phyloP scores from a whole-genome alignment of 2,329 filamentous ascomycete genomes.

The Pseudocercospora crystallina region DNA sequence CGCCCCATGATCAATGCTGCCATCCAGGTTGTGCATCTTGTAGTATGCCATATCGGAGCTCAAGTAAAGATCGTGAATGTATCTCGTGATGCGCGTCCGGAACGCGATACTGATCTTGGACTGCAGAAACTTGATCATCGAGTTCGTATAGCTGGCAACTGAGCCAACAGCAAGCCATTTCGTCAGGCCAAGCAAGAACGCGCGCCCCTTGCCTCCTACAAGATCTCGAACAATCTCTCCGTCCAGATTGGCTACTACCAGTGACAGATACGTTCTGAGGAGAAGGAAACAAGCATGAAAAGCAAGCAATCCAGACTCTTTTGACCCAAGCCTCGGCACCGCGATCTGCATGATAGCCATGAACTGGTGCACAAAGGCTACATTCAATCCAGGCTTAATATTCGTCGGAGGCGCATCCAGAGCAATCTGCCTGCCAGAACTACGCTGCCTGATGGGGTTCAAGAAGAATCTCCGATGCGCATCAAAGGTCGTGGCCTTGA shows the following conservation, averaged over 20 bases:
- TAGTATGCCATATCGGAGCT: constrained; percentile 96
- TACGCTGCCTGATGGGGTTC: constrained; percentile 70
- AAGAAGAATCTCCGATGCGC: constrained; percentile 91
- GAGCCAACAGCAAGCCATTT: constrained; percentile 97
- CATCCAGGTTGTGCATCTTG: constrained; percentile 88
- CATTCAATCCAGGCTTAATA: constrained; percentile 89
- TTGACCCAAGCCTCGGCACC: constrained; percentile 92
- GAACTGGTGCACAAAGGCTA: constrained; percentile 96
- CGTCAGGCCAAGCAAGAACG: constrained; percentile 81
- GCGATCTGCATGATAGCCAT: constrained; percentile 95
- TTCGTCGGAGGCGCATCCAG: constrained; percentile 74
- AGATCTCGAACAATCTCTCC: constrained; percentile 95
- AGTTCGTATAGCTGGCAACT: constrained; percentile 94
- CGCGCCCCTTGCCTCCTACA: constrained; percentile 88
- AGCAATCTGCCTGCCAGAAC: constrained; percentile 62
- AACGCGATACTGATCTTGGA: constrained; percentile 98
- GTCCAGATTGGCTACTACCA: constrained; percentile 88
- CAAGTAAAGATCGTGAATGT: constrained; percentile 95
- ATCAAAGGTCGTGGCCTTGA: constrained; percentile 92
- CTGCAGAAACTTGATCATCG: constrained; percentile 98
- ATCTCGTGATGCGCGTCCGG: constrained; percentile 87
- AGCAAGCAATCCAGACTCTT: constrained; percentile 85
- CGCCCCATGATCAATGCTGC: constrained; percentile 84
- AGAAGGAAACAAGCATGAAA: constrained; percentile 89
- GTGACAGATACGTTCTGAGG: constrained; percentile 87